Conservation (phyloP, 2,329 filamentous ascomycete genomes). For the Metarhizium guizhouense region DNA sequence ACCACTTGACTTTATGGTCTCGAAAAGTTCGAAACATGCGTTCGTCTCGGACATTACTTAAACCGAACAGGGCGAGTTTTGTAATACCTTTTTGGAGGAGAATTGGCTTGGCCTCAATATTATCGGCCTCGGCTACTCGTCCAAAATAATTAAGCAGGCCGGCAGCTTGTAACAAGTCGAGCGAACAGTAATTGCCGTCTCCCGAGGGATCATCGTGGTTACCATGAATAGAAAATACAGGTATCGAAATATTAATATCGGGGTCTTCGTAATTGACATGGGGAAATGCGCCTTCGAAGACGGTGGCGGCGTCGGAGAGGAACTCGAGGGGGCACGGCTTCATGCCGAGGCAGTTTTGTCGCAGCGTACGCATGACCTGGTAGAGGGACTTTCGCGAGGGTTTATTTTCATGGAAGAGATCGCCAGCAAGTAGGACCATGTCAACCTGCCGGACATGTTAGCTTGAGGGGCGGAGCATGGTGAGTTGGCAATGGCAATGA, state of each 20-base stretch:
- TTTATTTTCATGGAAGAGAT: slow-evolving; percentile 97
- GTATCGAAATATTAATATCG: slow-evolving; percentile 94
- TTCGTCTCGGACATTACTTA: slow-evolving; percentile 95
- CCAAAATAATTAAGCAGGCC: slow-evolving; percentile 96
- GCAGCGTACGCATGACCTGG: slow-evolving; percentile 90
- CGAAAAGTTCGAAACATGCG: slow-evolving; percentile 88
- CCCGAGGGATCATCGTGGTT: slow-evolving; percentile 99
- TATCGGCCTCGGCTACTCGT: slow-evolving; percentile 82
- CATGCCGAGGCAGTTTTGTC: slow-evolving; percentile 89
- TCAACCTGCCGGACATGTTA: slow-evolving; percentile 50
- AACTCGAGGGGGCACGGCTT: slow-evolving; percentile 95
- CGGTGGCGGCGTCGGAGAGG: slow-evolving; percentile 83
- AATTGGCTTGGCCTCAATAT: slow-evolving; percentile 85
- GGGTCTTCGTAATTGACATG: slow-evolving; percentile 97
- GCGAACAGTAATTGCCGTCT: slow-evolving; percentile 81
- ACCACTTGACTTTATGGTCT: slow-evolving; percentile 91
- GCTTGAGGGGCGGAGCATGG: not conserved
- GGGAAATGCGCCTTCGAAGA: slow-evolving; percentile 81
- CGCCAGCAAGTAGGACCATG: slow-evolving; percentile 91
- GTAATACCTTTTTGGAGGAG: slow-evolving; percentile 88
- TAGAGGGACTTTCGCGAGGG: slow-evolving; percentile 93
- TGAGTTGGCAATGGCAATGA: not conserved
- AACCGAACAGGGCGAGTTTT: slow-evolving; percentile 84
- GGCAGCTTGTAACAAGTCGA: slow-evolving; percentile 85
- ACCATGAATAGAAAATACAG: slow-evolving; percentile 95